Conservation (phyloP, 805 yeast species). For the Saturnispora gosingensis region DNA sequence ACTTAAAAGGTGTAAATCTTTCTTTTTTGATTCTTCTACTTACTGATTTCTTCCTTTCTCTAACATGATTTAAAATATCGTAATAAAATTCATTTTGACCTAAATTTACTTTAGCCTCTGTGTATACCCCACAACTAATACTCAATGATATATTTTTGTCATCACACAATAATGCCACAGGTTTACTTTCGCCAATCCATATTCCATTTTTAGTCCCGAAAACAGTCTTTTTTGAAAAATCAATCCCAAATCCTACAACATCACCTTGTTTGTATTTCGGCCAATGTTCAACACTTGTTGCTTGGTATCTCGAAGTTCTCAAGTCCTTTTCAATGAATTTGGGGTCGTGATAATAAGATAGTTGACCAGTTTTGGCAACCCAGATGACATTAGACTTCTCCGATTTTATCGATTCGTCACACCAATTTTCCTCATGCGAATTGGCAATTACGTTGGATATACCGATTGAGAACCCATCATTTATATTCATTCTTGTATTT, state of each 20-base stretch:
- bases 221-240: slow-evolving; percentile 50
- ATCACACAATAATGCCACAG: slow-evolving; percentile 2
- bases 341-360: slow-evolving; percentile 29
- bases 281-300: slow-evolving; percentile 14
- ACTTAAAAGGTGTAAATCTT: slow-evolving; percentile 6
- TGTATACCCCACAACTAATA: slow-evolving; percentile 11
- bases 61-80: slow-evolving; percentile 40
- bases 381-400: slow-evolving; percentile 32
- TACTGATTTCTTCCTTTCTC: slow-evolving; percentile 27
- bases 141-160: not conserved
- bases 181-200: slow-evolving; percentile 38
- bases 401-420: slow-evolving; percentile 5
- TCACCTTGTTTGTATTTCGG: slow-evolving; percentile 48
- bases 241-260: slow-evolving; percentile 76
- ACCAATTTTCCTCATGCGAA: not conserved
- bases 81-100: slow-evolving; percentile 39
- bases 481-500: not conserved
- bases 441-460: not conserved
- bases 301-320: not conserved
- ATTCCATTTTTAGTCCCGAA: slow-evolving; percentile 83
- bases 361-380: slow-evolving; percentile 43
- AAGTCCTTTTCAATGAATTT: slow-evolving; percentile 15
- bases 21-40: slow-evolving; percentile 13
- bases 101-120: slow-evolving; percentile 42
- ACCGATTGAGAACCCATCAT: slow-evolving; percentile 5